These are phyloP conservation scores for Colletotrichum sansevieriae DNA, from an alignment of 2,329 filamentous ascomycete species.

Conservation along the genomic window DNA sequence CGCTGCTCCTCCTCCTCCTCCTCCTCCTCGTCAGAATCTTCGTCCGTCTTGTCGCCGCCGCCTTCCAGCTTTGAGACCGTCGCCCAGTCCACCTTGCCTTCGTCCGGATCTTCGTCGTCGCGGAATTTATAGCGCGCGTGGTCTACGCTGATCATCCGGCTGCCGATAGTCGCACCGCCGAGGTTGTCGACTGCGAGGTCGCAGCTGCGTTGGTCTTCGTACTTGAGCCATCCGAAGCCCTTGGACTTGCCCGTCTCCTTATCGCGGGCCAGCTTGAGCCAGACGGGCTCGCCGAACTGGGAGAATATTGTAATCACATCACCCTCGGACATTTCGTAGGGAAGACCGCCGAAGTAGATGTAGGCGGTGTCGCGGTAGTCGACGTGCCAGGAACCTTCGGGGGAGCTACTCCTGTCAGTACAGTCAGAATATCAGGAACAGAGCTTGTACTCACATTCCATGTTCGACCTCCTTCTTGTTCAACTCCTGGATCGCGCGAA, in stretches of 20 bases:
- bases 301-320: constrained; percentile 97
- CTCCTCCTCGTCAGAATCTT: constrained; percentile 55
- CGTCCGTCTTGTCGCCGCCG: constrained; percentile 60
- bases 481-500: constrained; percentile 90
- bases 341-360: constrained; percentile 94
- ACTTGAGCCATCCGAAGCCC: constrained; percentile 97
- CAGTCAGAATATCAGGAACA: background rate
- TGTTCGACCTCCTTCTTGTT: constrained; percentile 96
- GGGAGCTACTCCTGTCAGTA: constrained; percentile 67
- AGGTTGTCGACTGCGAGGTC: constrained; percentile 97
- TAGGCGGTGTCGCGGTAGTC: constrained; percentile 99
- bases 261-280: constrained; percentile 92
- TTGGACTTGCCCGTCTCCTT: constrained; percentile 96
- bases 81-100: constrained; percentile 70
- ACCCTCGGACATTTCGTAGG: constrained; percentile 93
- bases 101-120: constrained; percentile 79
- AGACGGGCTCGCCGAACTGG: constrained; percentile 94
- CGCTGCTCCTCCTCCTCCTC: constrained; percentile 59
- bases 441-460: constrained; percentile 71
- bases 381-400: constrained; percentile 93
- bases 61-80: constrained; percentile 69
- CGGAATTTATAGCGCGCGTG: constrained; percentile 92
- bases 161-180: constrained; percentile 85
- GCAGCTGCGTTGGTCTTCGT: constrained; percentile 96
- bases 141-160: constrained; percentile 86